Conservation (phyloP, 2,329 filamentous ascomycete genomes). For the Penicillium hesseltinei region DNA sequence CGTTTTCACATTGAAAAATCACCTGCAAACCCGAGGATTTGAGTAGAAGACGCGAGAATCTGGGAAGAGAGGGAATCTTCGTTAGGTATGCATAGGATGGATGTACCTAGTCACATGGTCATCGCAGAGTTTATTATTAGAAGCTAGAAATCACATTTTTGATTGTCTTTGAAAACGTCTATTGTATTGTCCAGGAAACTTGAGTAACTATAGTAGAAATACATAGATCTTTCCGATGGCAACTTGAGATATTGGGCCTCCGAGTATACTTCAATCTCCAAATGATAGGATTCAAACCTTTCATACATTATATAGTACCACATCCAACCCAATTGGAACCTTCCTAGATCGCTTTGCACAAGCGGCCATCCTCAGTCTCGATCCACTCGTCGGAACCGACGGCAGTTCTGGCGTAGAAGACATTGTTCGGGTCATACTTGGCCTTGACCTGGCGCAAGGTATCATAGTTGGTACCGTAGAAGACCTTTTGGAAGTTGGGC, state of each 20-base stretch:
- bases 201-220: background rate
- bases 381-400: conserved; percentile 7
- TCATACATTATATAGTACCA: background rate
- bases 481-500: conserved; percentile 36
- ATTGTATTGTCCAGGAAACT: background rate
- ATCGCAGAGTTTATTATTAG: background rate
- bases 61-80: background rate
- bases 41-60: background rate
- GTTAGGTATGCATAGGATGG: background rate
- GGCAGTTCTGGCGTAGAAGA: conserved; percentile 32
- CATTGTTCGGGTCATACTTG: conserved; percentile 38
- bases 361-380: conserved; percentile 1
- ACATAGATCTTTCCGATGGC: background rate
- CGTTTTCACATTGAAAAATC: background rate
- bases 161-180: background rate
- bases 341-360: background rate
- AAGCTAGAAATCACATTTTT: background rate
- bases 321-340: background rate
- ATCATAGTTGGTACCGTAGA: conserved; percentile 41
- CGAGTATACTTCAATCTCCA: background rate
- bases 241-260: background rate
- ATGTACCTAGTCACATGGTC: background rate
- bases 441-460: conserved; percentile 36
- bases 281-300: too few relatives aligned
- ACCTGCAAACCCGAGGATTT: background rate